Percentiles rank a stretch among this genome's conserved stretches.
These are phyloP conservation scores for Salix arbutifolia DNA, from an alignment of 345 rosid species.

Conservation along the genomic window DNA sequence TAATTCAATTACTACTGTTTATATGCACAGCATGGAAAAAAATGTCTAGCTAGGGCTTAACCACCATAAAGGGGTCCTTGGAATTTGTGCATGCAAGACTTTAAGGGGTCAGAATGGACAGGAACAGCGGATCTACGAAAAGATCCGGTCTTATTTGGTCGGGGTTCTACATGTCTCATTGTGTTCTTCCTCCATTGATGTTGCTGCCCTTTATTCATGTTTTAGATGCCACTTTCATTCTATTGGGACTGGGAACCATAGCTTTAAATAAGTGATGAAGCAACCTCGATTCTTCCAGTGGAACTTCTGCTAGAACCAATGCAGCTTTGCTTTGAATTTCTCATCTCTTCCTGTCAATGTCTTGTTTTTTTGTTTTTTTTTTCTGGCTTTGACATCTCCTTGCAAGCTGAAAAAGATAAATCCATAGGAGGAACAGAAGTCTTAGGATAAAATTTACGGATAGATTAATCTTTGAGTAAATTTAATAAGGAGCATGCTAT, in stretches of 20 bases:
- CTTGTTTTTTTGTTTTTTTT: neutral
- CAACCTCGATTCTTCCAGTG: neutral
- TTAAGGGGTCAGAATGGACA: conserved; percentile 33
- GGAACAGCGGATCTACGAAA: conserved; percentile 32
- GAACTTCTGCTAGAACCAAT: neutral
- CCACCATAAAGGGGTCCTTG: conserved; percentile 15
- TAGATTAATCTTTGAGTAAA: neutral
- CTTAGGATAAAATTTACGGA: neutral
- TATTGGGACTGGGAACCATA: conserved; percentile 16
- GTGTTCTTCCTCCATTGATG: conserved; percentile 33
- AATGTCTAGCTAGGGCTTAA: neutral
- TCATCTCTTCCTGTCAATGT: conserved; percentile 10
- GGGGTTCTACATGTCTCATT: conserved; percentile 28
- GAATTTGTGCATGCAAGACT: conserved; percentile 33
- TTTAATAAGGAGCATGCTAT: too few species aligned
- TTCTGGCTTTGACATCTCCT: conserved; percentile 18
- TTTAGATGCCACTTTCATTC: conserved; percentile 21
- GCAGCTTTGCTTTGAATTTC: neutral
- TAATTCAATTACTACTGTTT: neutral
- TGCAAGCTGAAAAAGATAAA: conserved; percentile 22
- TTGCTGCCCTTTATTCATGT: conserved; percentile 37
- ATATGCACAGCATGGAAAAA: neutral
- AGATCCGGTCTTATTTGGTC: conserved; percentile 43
- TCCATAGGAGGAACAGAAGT: neutral
- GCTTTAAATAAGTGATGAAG: neutral